A percentile compares a stretch with the other conserved stretches of the same genome.
phyloP scores from a whole-genome alignment of 2,329 filamentous ascomycete species.

The Beauveria brongniartii region DNA sequence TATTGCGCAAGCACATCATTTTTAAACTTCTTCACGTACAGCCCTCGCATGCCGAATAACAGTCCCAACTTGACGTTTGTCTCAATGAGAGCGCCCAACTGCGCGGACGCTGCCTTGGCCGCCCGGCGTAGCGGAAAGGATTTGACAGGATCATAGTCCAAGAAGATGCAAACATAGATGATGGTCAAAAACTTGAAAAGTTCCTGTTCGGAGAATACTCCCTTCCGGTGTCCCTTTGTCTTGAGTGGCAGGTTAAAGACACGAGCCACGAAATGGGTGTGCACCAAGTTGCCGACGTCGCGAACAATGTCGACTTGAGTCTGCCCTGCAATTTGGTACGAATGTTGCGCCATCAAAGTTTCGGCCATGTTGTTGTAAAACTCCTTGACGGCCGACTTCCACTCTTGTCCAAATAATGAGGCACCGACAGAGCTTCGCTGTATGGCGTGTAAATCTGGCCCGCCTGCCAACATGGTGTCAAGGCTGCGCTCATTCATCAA shows the following conservation, averaged over 20 bases:
- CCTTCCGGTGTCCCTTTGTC: constrained; percentile 49
- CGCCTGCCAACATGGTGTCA: constrained; percentile 49
- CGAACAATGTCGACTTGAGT: constrained; percentile 64
- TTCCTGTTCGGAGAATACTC: constrained; percentile 47
- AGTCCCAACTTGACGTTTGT: constrained; percentile 47
- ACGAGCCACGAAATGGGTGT: constrained; percentile 55
- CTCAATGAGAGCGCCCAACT: constrained; percentile 56
- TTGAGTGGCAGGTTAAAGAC: constrained; percentile 61
- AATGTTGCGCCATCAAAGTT: constrained; percentile 55
- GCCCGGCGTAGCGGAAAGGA: constrained; percentile 56
- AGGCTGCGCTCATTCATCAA: constrained; percentile 49
- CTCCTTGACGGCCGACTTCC: constrained; percentile 52
- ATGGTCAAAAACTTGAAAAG: constrained; percentile 55
- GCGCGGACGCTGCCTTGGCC: constrained; percentile 46
- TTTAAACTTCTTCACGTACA: constrained; percentile 45
- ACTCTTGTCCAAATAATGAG: constrained; percentile 53
- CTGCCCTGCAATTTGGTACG: constrained; percentile 46
- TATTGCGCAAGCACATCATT: constrained; percentile 52
- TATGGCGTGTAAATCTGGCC: constrained; percentile 37
- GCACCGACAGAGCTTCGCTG: constrained; percentile 47
- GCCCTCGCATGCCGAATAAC: constrained; percentile 17
- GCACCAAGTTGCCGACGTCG: constrained; percentile 60
- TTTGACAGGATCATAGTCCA: constrained; percentile 57
- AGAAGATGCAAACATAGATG: constrained; percentile 59
- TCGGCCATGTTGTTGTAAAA: constrained; percentile 60